These are phyloP conservation scores for Luffa aegyptiaca DNA, from an alignment of 306 rosid species.

Conservation along the genomic window DNA sequence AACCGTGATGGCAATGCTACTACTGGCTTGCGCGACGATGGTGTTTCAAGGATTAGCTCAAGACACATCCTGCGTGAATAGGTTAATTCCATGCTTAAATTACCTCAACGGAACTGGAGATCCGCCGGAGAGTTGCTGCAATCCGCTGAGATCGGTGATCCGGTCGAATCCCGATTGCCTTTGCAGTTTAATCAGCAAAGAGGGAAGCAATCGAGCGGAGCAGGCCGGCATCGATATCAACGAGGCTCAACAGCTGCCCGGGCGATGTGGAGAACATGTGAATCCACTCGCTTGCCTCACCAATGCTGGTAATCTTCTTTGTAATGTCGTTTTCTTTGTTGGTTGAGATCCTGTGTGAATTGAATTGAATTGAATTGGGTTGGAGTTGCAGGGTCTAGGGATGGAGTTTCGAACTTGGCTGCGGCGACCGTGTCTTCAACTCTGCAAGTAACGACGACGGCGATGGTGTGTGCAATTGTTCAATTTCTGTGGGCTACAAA, in stretches of 20 bases:
- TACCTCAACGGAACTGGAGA: conserved; percentile 41
- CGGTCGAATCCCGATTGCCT: conserved; percentile 36
- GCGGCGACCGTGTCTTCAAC: too few species aligned
- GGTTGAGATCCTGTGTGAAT: too few species aligned
- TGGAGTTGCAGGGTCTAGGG: too few species aligned
- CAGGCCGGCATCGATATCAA: conserved; percentile 41
- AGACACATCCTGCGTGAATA: conserved; percentile 27
- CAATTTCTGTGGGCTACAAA: too few species aligned
- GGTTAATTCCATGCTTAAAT: conserved; percentile 40
- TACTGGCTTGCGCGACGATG: neutral
- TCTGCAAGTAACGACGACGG: too few species aligned
- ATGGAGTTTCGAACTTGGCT: too few species aligned
- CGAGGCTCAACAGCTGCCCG: conserved; percentile 40
- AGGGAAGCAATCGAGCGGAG: conserved; percentile 35
- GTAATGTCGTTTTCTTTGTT: too few species aligned
- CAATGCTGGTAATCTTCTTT: neutral
- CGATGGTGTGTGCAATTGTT: too few species aligned
- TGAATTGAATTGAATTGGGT: too few species aligned
- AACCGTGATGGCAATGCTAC: neutral
- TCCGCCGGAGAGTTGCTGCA: conserved; percentile 44
- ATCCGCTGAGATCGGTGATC: conserved; percentile 43
- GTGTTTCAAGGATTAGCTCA: neutral
- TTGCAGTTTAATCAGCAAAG: conserved; percentile 41
- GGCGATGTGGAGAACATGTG: conserved; percentile 40
- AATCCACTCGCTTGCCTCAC: conserved; percentile 45